Evolutionary conservation across 179 eudicot species (phyloP).

Genomic region (Spinacia oleracea): DNA sequence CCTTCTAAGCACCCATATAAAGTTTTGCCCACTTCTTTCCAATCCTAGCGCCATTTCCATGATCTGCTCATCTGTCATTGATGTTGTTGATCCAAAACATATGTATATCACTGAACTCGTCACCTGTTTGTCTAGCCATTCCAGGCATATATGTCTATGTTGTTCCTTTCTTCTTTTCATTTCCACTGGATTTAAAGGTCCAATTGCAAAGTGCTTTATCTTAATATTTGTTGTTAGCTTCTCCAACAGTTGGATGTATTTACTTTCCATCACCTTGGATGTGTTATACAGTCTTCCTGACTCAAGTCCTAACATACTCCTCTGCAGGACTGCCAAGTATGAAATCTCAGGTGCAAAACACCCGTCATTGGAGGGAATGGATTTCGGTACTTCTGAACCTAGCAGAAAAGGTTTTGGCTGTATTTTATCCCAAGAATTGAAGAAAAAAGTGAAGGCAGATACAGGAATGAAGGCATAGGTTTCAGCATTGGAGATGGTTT

Average conservation of each 20-base stretch:
- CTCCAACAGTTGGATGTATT: conserved; percentile 34
- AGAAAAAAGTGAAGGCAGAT: conserved; percentile 42
- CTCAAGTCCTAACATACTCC: conserved; percentile 14
- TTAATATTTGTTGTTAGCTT: conserved; percentile 20
- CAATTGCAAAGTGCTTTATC: conserved; percentile 41
- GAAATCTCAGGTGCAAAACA: conserved; percentile 31
- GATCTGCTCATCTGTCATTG: conserved; percentile 44
- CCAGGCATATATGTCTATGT: conserved; percentile 36
- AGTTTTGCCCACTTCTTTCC: conserved; percentile 45
- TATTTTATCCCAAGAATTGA: conserved; percentile 21
- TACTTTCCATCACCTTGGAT: conserved; percentile 38
- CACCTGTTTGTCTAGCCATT: conserved; percentile 69
- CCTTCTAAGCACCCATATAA: conserved; percentile 64
- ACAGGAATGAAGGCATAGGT: conserved; percentile 41
- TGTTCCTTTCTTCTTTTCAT: neutral
- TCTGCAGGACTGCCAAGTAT: conserved; percentile 25
- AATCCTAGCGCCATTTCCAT: conserved; percentile 54
- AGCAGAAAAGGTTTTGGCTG: conserved; percentile 33
- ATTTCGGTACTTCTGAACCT: conserved; percentile 14
- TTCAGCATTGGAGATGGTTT: conserved; percentile 40
- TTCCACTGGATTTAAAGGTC: conserved; percentile 33
- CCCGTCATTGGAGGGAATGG: conserved; percentile 38
- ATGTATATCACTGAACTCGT: conserved; percentile 46
- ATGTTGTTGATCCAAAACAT: conserved; percentile 61
- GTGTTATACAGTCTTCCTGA: conserved; percentile 49